Percentiles rank a stretch among this genome's conserved stretches.
phyloP scores from a whole-genome alignment of 2,329 filamentous ascomycete genomes.

The Colletotrichum musicola region DNA sequence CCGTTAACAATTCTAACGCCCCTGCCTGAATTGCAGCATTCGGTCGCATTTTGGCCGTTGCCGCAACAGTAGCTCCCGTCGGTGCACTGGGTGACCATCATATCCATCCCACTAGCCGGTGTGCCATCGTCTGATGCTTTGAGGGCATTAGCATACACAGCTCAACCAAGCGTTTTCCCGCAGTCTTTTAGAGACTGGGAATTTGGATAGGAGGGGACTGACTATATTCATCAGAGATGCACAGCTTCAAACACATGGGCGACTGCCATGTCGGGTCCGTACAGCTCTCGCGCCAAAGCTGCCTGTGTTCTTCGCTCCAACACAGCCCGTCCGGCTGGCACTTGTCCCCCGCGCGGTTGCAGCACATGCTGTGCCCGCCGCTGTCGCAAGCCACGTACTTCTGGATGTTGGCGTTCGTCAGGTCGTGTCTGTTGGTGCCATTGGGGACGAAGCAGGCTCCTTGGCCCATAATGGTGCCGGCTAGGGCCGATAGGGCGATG shows the following conservation, averaged over 20 bases:
- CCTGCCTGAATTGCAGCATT: background rate
- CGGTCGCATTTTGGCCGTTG: background rate
- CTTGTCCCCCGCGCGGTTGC: background rate
- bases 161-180: too few relatives aligned
- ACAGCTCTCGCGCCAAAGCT: constrained; percentile 41
- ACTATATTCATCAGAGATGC: constrained; percentile 5
- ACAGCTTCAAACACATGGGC: constrained; percentile 41
- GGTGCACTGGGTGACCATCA: background rate
- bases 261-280: constrained; percentile 42
- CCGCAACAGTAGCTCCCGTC: constrained; percentile 2
- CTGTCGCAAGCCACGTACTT: background rate
- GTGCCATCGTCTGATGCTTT: background rate
- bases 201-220: background rate
- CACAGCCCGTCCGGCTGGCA: constrained; percentile 8
- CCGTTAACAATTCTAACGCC: constrained; percentile 1
- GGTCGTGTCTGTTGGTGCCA: background rate
- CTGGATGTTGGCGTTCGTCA: background rate
- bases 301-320: background rate
- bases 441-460: constrained; percentile 11
- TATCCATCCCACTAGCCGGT: background rate
- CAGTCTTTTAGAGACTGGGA: too few relatives aligned
- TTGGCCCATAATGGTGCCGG: constrained; percentile 20
- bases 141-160: background rate
- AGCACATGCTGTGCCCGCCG: constrained; percentile 11
- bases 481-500: background rate